phyloP scores from a whole-genome alignment of 2,329 filamentous ascomycete genomes.

The Nothomitra cinnamomea region DNA sequence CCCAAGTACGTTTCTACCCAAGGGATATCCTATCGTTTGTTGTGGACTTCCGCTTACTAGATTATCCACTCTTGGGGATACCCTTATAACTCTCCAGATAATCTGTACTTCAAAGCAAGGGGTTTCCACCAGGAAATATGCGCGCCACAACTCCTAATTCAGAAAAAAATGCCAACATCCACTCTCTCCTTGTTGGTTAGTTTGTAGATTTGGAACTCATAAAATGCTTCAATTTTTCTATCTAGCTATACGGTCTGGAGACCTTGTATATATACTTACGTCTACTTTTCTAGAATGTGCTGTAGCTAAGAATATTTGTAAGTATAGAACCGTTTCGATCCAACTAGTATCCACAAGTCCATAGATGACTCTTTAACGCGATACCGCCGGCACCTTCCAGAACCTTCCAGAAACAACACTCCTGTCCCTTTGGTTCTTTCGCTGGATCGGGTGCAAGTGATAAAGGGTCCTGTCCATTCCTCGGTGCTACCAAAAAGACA shows the following conservation, averaged over 20 bases:
- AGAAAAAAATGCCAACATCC: too few species aligned
- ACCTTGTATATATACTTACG: not conserved
- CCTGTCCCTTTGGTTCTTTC: too few species aligned
- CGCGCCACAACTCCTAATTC: too few species aligned
- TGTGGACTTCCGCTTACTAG: too few species aligned
- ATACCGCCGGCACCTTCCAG: not conserved
- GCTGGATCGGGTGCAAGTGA: slow-evolving; percentile 7
- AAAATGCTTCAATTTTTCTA: not conserved
- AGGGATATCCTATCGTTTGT: too few species aligned
- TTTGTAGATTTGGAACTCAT: not conserved
- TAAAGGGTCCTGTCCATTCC: not conserved
- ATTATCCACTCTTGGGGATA: too few species aligned
- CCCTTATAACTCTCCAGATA: too few species aligned
- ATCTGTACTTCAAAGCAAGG: too few species aligned
- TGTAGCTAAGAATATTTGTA: not conserved
- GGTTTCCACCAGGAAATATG: too few species aligned
- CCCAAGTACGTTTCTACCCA: too few species aligned
- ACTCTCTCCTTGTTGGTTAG: not conserved
- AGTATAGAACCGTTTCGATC: not conserved
- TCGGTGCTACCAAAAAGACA: not conserved
- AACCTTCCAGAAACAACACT: not conserved
- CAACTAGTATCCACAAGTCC: not conserved
- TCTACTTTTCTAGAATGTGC: not conserved
- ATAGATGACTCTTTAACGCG: not conserved
- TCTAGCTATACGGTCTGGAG: not conserved